These are phyloP conservation scores for Crepidotus variabilis DNA, from an alignment of 768 basidiomycete species.

Conservation along the genomic window DNA sequence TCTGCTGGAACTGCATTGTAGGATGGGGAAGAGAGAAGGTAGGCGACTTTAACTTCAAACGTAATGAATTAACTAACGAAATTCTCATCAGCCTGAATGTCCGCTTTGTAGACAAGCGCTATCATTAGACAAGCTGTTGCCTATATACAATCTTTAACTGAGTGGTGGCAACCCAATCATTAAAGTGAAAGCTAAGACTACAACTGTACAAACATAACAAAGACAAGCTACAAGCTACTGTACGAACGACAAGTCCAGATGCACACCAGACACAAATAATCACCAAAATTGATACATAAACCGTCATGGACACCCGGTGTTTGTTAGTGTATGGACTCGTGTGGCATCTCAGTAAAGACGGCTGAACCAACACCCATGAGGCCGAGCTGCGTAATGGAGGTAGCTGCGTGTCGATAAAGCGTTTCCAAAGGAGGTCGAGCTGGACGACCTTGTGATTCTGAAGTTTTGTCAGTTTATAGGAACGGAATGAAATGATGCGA, in stretches of 20 bases:
- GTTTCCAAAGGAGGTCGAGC: slow-evolving; percentile 69
- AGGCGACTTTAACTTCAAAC: slow-evolving; percentile 7
- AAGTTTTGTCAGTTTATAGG: slow-evolving; percentile 3
- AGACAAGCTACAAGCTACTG: slow-evolving; percentile 3
- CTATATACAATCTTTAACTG: slow-evolving; percentile 77
- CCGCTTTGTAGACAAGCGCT: slow-evolving; percentile 81
- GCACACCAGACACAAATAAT: background rate
- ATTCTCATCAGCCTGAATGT: slow-evolving; percentile 63
- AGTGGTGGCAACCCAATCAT: background rate
- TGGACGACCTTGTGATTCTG: slow-evolving; percentile 79
- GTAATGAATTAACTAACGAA: slow-evolving; percentile 2
- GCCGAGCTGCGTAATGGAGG: slow-evolving; percentile 68
- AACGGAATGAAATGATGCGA: background rate
- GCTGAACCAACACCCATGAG: slow-evolving; percentile 70
- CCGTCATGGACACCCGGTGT: background rate
- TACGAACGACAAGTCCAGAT: background rate
- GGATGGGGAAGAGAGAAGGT: slow-evolving; percentile 91
- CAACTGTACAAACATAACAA: slow-evolving; percentile 9
- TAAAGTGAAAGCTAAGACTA: slow-evolving; percentile 3
- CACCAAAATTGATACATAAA: background rate
- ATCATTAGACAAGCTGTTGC: slow-evolving; percentile 63
- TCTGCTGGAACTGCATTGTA: slow-evolving; percentile 88
- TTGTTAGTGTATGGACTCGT: slow-evolving; percentile 58
- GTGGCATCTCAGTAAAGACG: slow-evolving; percentile 76
- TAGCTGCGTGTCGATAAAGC: slow-evolving; percentile 71